Evolutionary conservation across 2,329 filamentous ascomycete genomes (phyloP), one percentile per base, ranked within the genome.

Genomic region (Xylaria multiplex): DNA sequence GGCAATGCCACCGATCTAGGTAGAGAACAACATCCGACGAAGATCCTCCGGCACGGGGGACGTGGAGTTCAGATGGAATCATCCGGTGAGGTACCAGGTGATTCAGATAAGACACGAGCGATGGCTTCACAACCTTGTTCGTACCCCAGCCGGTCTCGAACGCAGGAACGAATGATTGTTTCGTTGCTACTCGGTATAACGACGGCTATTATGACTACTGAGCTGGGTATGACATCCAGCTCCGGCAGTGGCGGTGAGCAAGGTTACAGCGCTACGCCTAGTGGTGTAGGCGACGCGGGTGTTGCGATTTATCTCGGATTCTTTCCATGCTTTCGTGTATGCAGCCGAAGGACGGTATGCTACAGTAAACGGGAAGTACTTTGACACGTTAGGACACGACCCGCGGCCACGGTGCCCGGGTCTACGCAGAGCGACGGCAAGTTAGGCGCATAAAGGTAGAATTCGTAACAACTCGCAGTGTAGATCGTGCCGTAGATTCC

Each of bases 181-280:
- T 8, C 32, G 27, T 27, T 27, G 5, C 27, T 27, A 27, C 5
- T 27, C 27, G 27, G 32, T 48, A 57, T 62, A 62, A 22, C 46
- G 37, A 62, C 46, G 32, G 35, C 45, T 30, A 57, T 35, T 49
- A 65, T 55, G 16, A 48, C 32, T 49, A 55, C 48, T 6, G 35
- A 27, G 32, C 22, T 37, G 30, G 19, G 14, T 16, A 22, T 5
- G 6, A 35, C 35, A 22, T 14, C 22, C n/a, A 16, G 53, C 24
- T 35, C n/a, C 35, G 46, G 61, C 53, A 52, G 22, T 65, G 46
- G 63, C 63, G 63, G 63, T 65, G 63, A 62, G 63, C 58, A 46
- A 62, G 45, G 63, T 65, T 48, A 16, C 46, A 57, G 48, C 50
- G 50, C 24, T 19, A 43, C 48, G 37, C 14, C 35, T 40, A 16